Conservation (phyloP, 78 protist species). For the Dictyostelium capitatum region DNA sequence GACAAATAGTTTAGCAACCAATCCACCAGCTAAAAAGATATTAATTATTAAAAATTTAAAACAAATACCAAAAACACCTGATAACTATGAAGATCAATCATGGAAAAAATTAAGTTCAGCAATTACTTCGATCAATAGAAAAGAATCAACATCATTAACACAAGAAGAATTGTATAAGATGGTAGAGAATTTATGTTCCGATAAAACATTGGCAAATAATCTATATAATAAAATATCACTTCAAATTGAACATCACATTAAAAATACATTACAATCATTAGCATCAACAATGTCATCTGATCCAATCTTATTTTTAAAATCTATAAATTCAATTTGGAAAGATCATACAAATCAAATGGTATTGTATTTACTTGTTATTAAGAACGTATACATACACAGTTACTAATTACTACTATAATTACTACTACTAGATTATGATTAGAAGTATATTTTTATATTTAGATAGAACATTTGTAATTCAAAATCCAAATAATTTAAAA, state of each 20-base stretch:
- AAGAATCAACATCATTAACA: constrained; percentile 28
- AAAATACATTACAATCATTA: neutral
- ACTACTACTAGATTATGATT: constrained; percentile 64
- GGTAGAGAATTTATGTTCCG: constrained; percentile 66
- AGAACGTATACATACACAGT: neutral
- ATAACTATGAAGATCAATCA: constrained; percentile 53
- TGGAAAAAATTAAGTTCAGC: constrained; percentile 69
- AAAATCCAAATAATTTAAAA: constrained; percentile 14
- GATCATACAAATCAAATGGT: constrained; percentile 76
- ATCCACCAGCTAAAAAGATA: constrained; percentile 52
- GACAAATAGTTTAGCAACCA: neutral
- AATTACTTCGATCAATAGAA: constrained; percentile 21
- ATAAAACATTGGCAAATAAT: constrained; percentile 2
- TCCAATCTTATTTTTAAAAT: neutral
- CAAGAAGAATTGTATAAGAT: constrained; percentile 74
- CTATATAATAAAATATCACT: constrained; percentile 31
- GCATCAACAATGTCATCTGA: neutral
- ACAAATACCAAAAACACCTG: constrained; percentile 40
- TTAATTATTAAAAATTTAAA: constrained; percentile 75
- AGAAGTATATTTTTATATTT: constrained; percentile 89
- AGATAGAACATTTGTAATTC: constrained; percentile 92
- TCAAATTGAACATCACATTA: constrained; percentile 25
- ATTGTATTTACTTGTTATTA: neutral
- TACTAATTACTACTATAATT: neutral
- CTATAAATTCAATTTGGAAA: constrained; percentile 54